Evolutionary conservation across 352 stramenopile genomes (phyloP).

Genomic region (Phytophthora sp.): DNA sequence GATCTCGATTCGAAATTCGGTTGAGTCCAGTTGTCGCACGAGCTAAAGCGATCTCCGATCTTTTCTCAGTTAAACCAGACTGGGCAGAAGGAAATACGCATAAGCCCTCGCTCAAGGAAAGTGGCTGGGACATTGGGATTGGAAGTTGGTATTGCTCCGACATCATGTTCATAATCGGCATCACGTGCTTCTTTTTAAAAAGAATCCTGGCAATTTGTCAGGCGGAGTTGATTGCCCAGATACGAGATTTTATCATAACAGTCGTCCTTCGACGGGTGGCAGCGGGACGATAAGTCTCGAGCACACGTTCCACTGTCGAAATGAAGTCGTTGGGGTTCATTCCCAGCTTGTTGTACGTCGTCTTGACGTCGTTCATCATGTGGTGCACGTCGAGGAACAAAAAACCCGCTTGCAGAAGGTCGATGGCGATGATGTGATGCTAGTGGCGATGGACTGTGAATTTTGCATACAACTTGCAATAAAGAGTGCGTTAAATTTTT

Average conservation of each 20-base stretch:
- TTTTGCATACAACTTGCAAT: slow-evolving; percentile 33
- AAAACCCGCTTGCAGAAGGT: slow-evolving; percentile 22
- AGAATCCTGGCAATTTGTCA: neutral
- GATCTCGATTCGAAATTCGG: slow-evolving; percentile 9
- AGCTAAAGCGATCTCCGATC: neutral
- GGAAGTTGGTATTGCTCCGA: slow-evolving; percentile 3
- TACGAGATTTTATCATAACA: neutral
- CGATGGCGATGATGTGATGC: slow-evolving; percentile 24
- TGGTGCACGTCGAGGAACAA: slow-evolving; percentile 23
- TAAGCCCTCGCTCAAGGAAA: neutral
- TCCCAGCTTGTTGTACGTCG: slow-evolving; percentile 11
- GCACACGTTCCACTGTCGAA: neutral
- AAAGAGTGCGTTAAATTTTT: slow-evolving; percentile 40
- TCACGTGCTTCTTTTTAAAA: slow-evolving; percentile 18
- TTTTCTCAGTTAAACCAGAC: neutral
- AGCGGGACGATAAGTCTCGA: slow-evolving; percentile 2
- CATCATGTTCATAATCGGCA: slow-evolving; percentile 22
- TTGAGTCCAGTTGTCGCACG: neutral
- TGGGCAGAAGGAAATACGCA: no score
- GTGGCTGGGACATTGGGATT: neutral
- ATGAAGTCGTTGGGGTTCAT: slow-evolving; percentile 11
- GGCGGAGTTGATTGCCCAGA: neutral
- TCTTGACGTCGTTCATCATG: slow-evolving; percentile 22
- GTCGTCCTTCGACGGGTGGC: neutral
- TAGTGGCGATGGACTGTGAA: slow-evolving; percentile 23